phyloP scores from a whole-genome alignment of 2,329 filamentous ascomycete genomes.

The Aspergillus pseudotamarii region DNA sequence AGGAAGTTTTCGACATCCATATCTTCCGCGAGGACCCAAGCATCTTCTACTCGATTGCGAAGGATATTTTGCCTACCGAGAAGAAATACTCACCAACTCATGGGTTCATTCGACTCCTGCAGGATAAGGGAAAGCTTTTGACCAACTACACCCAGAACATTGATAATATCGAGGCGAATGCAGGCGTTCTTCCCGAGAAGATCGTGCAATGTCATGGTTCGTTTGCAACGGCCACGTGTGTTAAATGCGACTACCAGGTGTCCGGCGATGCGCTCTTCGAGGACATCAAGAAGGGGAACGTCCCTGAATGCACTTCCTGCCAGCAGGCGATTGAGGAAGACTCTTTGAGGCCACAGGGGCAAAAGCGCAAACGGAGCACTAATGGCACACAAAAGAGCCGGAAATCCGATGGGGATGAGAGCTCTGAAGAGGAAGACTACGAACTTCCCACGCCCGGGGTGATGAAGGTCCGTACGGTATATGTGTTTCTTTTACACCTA shows the following conservation, averaged over 20 bases:
- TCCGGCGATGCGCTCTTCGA: conserved; percentile 76
- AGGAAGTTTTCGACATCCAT: conserved; percentile 92
- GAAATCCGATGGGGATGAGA: conserved; percentile 58
- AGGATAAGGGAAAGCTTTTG: conserved; percentile 83
- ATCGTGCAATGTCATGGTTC: conserved; percentile 96
- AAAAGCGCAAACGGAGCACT: conserved; percentile 57
- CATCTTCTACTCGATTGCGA: conserved; percentile 89
- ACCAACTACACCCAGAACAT: conserved; percentile 99
- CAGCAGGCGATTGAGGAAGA: conserved; percentile 53
- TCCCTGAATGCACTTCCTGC: conserved; percentile 79
- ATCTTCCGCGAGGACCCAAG: conserved; percentile 83
- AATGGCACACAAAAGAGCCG: conserved; percentile 54
- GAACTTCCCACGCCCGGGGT: conserved; percentile 71
- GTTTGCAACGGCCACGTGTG: conserved; percentile 88
- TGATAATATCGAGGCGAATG: conserved; percentile 88
- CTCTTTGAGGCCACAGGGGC: conserved; percentile 47
- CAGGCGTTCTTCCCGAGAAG: conserved; percentile 78
- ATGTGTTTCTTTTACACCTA: not conserved
- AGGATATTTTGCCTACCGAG: conserved; percentile 81
- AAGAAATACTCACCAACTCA: conserved; percentile 88
- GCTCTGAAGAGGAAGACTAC: conserved; percentile 62
- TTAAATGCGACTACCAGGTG: conserved; percentile 76
- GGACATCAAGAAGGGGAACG: conserved; percentile 73
- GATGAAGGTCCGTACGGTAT: conserved; percentile 63
- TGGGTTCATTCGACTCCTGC: conserved; percentile 86